These are phyloP conservation scores for Kandelia obovata DNA, from an alignment of 345 rosid species.

Conservation along the genomic window DNA sequence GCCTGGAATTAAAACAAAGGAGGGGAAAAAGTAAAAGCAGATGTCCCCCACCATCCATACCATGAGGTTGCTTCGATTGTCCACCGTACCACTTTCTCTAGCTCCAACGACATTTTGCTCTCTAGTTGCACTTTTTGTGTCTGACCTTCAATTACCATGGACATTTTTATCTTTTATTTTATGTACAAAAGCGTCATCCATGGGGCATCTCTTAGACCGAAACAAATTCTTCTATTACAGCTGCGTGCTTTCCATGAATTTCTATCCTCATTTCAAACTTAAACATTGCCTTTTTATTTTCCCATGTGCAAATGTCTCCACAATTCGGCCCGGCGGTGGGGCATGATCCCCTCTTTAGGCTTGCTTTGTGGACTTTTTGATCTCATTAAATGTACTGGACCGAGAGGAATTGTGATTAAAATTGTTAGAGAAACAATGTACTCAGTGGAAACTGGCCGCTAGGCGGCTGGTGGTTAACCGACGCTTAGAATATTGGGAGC, in stretches of 20 bases:
- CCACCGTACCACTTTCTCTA: slow-evolving; percentile 29
- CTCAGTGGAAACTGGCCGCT: slow-evolving; percentile 5
- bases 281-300: slow-evolving; percentile 21
- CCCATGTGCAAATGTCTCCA: slow-evolving; percentile 25
- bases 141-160: neutral
- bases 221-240: neutral
- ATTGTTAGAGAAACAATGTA: neutral
- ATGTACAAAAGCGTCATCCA: neutral
- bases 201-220: neutral
- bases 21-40: slow-evolving; percentile 21
- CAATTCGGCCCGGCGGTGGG: slow-evolving; percentile 19
- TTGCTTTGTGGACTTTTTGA: slow-evolving; percentile 17
- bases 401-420: neutral
- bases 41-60: slow-evolving; percentile 60
- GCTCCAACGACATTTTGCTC: slow-evolving; percentile 39
- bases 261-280: slow-evolving; percentile 33
- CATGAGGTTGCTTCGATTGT: slow-evolving; percentile 32
- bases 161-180: neutral
- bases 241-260: slow-evolving; percentile 13
- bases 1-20: slow-evolving; percentile 1
- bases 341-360: slow-evolving; percentile 39
- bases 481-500: slow-evolving; percentile 13
- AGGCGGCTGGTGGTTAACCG: neutral
- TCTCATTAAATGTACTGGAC: slow-evolving; percentile 1
- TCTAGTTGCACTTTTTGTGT: slow-evolving; percentile 3